phyloP scores from a whole-genome alignment of 78 protist species.

The Bodo saltans region DNA sequence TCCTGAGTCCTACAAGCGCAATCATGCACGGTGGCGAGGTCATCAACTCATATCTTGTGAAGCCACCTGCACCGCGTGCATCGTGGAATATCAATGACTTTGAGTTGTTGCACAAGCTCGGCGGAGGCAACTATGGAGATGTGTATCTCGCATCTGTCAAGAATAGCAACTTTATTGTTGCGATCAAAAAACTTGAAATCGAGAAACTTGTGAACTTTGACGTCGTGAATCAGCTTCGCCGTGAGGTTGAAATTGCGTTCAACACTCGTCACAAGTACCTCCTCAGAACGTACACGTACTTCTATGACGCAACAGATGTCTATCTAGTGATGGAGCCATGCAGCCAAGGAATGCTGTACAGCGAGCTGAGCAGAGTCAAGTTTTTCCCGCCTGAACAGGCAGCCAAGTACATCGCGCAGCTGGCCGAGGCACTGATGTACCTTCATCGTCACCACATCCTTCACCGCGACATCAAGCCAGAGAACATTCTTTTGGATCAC shows the following conservation, averaged over 20 bases:
- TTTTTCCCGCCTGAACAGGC: slow-evolving; percentile 51
- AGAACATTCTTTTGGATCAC: slow-evolving; percentile 54
- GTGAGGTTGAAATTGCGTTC: slow-evolving; percentile 93
- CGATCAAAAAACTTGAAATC: slow-evolving; percentile 87
- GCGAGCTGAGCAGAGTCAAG: neutral
- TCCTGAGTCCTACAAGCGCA: too few species aligned
- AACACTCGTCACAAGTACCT: slow-evolving; percentile 83
- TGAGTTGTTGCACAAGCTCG: slow-evolving; percentile 86
- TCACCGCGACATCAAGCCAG: slow-evolving; percentile 96
- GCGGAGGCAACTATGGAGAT: slow-evolving; percentile 87
- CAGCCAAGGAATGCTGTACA: slow-evolving; percentile 87
- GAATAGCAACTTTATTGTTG: slow-evolving; percentile 71
- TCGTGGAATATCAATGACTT: slow-evolving; percentile 44
- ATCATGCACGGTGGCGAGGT: too few species aligned
- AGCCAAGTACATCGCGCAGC: slow-evolving; percentile 60
- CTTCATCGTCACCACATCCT: slow-evolving; percentile 81
- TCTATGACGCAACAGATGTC: slow-evolving; percentile 77
- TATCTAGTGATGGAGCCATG: slow-evolving; percentile 92
- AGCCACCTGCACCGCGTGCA: neutral
- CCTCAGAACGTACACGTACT: slow-evolving; percentile 88
- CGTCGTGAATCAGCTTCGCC: slow-evolving; percentile 82
- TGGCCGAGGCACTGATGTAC: slow-evolving; percentile 68
- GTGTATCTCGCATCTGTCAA: slow-evolving; percentile 91
- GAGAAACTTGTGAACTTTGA: slow-evolving; percentile 58
- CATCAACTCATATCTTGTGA: neutral